These are phyloP conservation scores for Russula virescens DNA, from an alignment of 768 basidiomycete species.

Conservation along the genomic window DNA sequence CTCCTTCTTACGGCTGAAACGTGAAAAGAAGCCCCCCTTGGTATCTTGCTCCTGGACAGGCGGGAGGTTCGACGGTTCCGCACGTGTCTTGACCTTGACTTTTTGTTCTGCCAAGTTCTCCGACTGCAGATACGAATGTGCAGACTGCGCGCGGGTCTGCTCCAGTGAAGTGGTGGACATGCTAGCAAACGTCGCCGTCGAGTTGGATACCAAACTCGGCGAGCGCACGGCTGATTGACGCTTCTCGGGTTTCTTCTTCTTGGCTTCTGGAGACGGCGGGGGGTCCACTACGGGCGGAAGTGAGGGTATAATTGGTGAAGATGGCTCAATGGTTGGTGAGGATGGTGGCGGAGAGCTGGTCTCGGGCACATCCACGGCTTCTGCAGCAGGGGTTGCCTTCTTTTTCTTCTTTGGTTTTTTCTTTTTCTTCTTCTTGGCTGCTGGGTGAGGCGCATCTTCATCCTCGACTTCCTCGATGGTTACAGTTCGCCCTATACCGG, in stretches of 20 bases:
- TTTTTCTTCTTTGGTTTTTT: conserved; percentile 73
- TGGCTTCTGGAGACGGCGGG: not conserved
- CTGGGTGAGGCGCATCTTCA: conserved; percentile 44
- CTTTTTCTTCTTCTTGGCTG: conserved; percentile 62
- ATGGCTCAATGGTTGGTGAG: conserved; percentile 17
- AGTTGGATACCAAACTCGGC: conserved; percentile 22
- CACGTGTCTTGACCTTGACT: conserved; percentile 65
- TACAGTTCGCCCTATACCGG: conserved; percentile 36
- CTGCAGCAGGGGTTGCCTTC: conserved; percentile 30
- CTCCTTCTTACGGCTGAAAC: conserved; percentile 40
- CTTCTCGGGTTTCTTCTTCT: conserved; percentile 17
- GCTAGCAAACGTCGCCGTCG: conserved; percentile 25
- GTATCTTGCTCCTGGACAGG: conserved; percentile 36
- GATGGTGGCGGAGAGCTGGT: conserved; percentile 25
- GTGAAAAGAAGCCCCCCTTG: conserved; percentile 47
- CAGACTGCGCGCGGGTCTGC: conserved; percentile 57
- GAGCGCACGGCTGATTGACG: conserved; percentile 13
- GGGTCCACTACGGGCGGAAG: not conserved
- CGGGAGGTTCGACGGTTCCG: conserved; percentile 50
- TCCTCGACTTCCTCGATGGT: conserved; percentile 74
- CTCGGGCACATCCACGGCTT: conserved; percentile 20
- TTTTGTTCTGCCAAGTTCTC: conserved; percentile 45
- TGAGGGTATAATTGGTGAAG: not conserved
- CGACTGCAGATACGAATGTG: conserved; percentile 59
- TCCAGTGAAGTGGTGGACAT: conserved; percentile 38